Conservation (phyloP, 805 yeast genomes). For the Yamadazyma phyllophila region DNA sequence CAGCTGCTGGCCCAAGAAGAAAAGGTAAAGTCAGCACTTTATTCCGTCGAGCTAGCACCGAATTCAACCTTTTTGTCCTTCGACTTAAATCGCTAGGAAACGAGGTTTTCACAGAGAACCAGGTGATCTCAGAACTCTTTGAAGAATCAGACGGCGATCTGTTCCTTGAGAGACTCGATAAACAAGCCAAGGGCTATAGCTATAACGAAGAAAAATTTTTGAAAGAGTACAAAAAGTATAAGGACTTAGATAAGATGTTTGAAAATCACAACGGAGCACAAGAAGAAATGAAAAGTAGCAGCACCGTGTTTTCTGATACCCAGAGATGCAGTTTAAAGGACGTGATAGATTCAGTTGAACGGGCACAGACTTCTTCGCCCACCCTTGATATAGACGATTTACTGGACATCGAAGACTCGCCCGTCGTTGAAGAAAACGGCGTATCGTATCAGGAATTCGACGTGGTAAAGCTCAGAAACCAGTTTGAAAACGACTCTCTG, state of each 20-base stretch:
- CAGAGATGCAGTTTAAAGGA: constrained; percentile 17
- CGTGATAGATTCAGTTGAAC: constrained; percentile 17
- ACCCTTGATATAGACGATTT: constrained; percentile 9
- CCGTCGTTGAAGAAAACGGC: background rate
- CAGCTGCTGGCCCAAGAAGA: background rate
- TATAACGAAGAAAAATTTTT: constrained; percentile 32
- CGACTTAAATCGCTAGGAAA: constrained; percentile 45
- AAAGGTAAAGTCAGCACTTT: constrained; percentile 13
- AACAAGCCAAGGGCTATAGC: constrained; percentile 19
- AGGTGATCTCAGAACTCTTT: constrained; percentile 50
- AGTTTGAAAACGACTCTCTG: constrained; percentile 23
- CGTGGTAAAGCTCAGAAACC: constrained; percentile 27
- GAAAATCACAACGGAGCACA: constrained; percentile 15
- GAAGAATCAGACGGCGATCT: constrained; percentile 35
- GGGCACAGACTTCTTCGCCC: background rate
- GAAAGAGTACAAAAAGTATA: constrained; percentile 28
- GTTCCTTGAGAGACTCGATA: constrained; percentile 21
- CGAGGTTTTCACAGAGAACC: constrained; percentile 48
- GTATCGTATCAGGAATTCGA: constrained; percentile 24
- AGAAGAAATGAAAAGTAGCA: constrained; percentile 14
- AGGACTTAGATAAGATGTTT: constrained; percentile 32
- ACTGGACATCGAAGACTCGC: constrained; percentile 13
- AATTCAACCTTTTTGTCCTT: constrained; percentile 33
- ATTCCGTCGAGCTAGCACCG: constrained; percentile 38
- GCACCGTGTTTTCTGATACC: constrained; percentile 12